Base-by-base conservation (phyloP, 768 basidiomycete genomes). In the Tylopilus plumbeoviolaceoides region DNA sequence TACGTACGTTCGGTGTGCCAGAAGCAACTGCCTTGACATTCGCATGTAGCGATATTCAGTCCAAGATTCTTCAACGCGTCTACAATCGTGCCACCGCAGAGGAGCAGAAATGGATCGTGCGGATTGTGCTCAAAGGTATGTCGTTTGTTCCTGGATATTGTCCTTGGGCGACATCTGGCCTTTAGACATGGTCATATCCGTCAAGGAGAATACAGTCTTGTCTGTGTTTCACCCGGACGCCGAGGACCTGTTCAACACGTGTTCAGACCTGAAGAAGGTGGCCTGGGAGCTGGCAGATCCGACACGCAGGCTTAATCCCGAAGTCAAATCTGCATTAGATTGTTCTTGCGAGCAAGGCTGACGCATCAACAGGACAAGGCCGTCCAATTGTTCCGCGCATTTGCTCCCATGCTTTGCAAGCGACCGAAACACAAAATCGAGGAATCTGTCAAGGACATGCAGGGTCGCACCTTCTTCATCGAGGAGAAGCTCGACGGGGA, bases 401-500 rank as follows among this genome's bases (percentile, higher is more conserved):
- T 99, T 65, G 84, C 91, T 1, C 97, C 97, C 0, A 98, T 98
- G 88, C 78, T 99, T 38, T 97, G 93, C 73, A 92, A 90, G 63
- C 83, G 95, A 7, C 87, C 92, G 1, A 88, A 84, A 0, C 81
- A 78, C 57, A 88, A 81, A 56, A 81, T 95, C 23, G 87, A 89
- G 59, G 87, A 91, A 25, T 83, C 92, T 0, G 83, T 95, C 44
- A 89, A 85, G 59, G 81, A 87, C 53, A 95, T 99, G 86, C 81
- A 80, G 18, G 82, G 83, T 9, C 68, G 75, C 7, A 80, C 83
- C 40, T 99, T 99, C 63, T 73, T 92, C 56, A 88, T 99, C 35
- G 97, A 99, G 67, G 97, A 99, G 72, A 99, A 98, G 66, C 78
- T 98, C 2, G 97, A 99, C 60, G 97, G 97, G 2, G 97, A 99